Evolutionary conservation across 2,329 filamentous ascomycete species (phyloP).

Genomic region (Microdochium trichocladiopsis): DNA sequence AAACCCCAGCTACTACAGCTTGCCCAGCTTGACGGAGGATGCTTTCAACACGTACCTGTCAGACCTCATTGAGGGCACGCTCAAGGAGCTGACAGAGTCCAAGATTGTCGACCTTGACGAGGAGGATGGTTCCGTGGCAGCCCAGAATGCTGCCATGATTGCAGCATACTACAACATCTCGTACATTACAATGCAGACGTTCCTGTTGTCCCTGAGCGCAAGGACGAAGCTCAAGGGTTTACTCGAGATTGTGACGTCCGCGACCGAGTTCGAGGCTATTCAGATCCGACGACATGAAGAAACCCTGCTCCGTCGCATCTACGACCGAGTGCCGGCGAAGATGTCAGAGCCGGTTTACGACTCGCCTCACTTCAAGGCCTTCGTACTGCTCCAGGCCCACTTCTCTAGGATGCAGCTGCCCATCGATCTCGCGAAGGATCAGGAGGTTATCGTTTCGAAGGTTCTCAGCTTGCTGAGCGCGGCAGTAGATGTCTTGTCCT

Average conservation of each 20-base stretch:
- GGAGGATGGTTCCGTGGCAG: constrained; percentile 81
- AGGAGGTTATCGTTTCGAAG: constrained; percentile 80
- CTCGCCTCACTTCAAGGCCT: constrained; percentile 97
- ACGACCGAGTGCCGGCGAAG: constrained; percentile 91
- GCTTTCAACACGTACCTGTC: constrained; percentile 92
- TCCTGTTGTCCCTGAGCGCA: constrained; percentile 81
- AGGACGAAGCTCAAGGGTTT: constrained; percentile 96
- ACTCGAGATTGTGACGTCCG: constrained; percentile 92
- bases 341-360: constrained; percentile 82
- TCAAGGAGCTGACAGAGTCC: constrained; percentile 84
- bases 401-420: constrained; percentile 97
- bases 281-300: constrained; percentile 94
- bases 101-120: constrained; percentile 96
- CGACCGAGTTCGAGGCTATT: constrained; percentile 91
- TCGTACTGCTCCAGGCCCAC: constrained; percentile 93
- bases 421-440: constrained; percentile 91
- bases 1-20: constrained; percentile 93
- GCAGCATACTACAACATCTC: constrained; percentile 99
- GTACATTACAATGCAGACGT: constrained; percentile 98
- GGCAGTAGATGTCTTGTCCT: constrained; percentile 89
- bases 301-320: constrained; percentile 78
- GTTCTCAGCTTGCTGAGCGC: constrained; percentile 84
- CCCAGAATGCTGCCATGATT: constrained; percentile 95
- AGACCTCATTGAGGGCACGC: constrained; percentile 84
- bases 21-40: constrained; percentile 83